Evolutionary conservation across 129 eudicot species (phyloP).

Genomic region (Cynara cardunculus): DNA sequence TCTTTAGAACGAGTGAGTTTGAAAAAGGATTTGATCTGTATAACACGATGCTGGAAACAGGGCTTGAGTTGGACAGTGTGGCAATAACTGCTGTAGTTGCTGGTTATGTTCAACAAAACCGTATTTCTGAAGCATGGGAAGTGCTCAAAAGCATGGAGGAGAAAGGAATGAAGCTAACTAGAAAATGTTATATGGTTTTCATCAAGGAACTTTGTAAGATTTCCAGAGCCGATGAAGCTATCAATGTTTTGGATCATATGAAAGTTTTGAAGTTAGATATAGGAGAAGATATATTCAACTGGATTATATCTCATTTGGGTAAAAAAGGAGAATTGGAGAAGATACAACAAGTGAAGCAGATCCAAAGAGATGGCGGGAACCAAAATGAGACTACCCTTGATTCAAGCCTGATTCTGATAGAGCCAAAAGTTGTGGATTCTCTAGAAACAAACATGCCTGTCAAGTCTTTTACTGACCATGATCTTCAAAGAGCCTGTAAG

Average conservation of each 20-base stretch:
- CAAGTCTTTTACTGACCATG: slow-evolving; percentile 30
- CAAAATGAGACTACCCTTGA: slow-evolving; percentile 10
- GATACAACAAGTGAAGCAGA: slow-evolving; percentile 29
- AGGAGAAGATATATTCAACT: slow-evolving; percentile 33
- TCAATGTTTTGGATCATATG: slow-evolving; percentile 56
- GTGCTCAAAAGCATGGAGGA: slow-evolving; percentile 53
- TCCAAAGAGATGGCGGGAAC: slow-evolving; percentile 21
- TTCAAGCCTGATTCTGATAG: slow-evolving; percentile 10
- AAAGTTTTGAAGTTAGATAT: slow-evolving; percentile 34
- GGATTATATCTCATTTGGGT: slow-evolving; percentile 43
- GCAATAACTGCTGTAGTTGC: slow-evolving; percentile 61
- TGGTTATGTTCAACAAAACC: slow-evolving; percentile 58
- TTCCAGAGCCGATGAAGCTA: slow-evolving; percentile 49
- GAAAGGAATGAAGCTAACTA: slow-evolving; percentile 56
- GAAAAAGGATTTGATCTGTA: slow-evolving; percentile 58
- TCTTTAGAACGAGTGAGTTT: slow-evolving; percentile 46
- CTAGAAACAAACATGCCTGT: neutral
- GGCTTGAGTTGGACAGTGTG: slow-evolving; percentile 53
- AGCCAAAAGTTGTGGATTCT: slow-evolving; percentile 14
- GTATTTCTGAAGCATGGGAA: slow-evolving; percentile 62
- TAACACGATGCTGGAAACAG: slow-evolving; percentile 50
- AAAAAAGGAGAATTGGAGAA: slow-evolving; percentile 42
- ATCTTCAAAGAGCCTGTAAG: slow-evolving; percentile 38
- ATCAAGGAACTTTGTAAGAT: slow-evolving; percentile 71
- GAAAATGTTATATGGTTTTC: slow-evolving; percentile 44